Conservation (phyloP, 257 asterid genomes). For the Avicennia marina region DNA sequence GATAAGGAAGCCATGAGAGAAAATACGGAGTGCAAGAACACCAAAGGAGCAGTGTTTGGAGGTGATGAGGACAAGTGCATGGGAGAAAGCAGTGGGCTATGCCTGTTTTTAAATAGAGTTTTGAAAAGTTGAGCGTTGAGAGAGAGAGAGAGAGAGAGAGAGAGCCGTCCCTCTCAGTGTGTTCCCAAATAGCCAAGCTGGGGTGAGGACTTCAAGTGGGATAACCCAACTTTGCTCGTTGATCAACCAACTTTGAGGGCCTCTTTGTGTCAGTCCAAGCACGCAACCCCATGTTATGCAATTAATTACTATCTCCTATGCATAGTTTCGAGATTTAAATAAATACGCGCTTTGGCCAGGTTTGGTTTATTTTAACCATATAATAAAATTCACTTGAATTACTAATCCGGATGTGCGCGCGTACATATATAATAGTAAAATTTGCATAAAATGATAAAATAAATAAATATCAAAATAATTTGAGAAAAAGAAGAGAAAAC, state of each 20-base stretch:
- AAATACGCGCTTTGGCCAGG: too few relatives aligned
- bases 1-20: conserved; percentile 31
- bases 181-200: conserved; percentile 39
- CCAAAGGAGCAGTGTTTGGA: conserved; percentile 32
- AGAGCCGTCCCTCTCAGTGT: conserved; percentile 32
- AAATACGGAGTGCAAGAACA: conserved; percentile 9
- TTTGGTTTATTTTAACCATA: too few relatives aligned
- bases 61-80: conserved; percentile 77
- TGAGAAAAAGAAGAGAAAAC: too few relatives aligned
- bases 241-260: conserved; percentile 40
- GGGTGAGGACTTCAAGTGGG: conserved; percentile 51
- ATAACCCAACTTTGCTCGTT: conserved; percentile 29
- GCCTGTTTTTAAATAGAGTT: conserved; percentile 40
- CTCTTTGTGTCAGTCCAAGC: conserved; percentile 44
- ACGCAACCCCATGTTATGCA: conserved; percentile 53
- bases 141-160: conserved; percentile 18
- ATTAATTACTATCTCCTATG: conserved; percentile 22
- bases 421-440: too few relatives aligned
- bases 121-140: conserved; percentile 5
- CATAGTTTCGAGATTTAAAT: neutral
- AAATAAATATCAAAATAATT: too few relatives aligned
- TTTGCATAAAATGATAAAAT: too few relatives aligned
- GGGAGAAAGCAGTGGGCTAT: conserved; percentile 63
- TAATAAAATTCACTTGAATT: too few relatives aligned
- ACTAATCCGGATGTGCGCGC: too few relatives aligned